These are phyloP conservation scores for Cucurbita argyrosperma DNA, from an alignment of 306 rosid genomes.

Conservation along the genomic window DNA sequence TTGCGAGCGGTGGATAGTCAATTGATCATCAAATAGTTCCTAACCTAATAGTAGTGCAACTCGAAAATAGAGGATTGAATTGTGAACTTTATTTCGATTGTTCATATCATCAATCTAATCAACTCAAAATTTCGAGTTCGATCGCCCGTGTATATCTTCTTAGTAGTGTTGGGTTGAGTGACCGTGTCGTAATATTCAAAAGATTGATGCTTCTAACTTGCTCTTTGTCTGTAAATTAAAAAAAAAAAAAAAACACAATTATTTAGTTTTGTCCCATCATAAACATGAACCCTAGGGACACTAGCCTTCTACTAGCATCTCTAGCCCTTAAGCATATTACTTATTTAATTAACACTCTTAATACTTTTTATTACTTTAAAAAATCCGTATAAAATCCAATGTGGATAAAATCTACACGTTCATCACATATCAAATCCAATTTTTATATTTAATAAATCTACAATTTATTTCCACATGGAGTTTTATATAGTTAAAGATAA, in stretches of 20 bases:
- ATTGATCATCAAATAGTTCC: too few species aligned
- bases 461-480: background rate
- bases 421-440: too few species aligned
- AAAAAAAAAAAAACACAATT: background rate
- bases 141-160: too few species aligned
- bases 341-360: background rate
- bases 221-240: background rate
- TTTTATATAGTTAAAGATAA: too few species aligned
- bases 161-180: too few species aligned
- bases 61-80: too few species aligned
- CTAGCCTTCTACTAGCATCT: conserved; percentile 4
- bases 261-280: conserved; percentile 3
- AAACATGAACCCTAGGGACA: conserved; percentile 2
- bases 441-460: too few species aligned
- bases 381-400: background rate
- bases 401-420: background rate
- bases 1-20: too few species aligned
- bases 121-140: too few species aligned
- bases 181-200: background rate
- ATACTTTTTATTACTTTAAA: background rate
- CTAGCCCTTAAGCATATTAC: background rate
- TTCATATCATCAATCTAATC: too few species aligned
- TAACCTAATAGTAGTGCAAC: too few species aligned
- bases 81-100: too few species aligned
- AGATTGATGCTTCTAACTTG: background rate